Conservation (phyloP, 805 yeast species). For the Starmerella stellata region DNA sequence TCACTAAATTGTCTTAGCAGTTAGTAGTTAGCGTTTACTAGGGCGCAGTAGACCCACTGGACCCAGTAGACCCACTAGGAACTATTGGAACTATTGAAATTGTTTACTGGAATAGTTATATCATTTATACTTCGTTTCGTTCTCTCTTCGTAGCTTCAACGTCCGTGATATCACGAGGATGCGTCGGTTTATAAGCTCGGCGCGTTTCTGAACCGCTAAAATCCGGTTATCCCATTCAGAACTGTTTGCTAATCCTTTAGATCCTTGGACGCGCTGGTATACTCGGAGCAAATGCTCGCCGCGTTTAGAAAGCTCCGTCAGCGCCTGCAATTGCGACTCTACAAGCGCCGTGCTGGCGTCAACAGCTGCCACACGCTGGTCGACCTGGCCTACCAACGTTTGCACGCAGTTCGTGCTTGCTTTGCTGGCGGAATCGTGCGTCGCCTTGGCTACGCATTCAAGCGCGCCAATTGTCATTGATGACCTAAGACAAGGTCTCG, state of each 20-base stretch:
- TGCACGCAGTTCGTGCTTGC: constrained; percentile 2
- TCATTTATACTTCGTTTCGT: too few relatives aligned
- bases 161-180: constrained; percentile 44
- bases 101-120: too few relatives aligned
- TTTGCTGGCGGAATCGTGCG: constrained; percentile 7
- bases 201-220: constrained; percentile 20
- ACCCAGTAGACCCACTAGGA: too few relatives aligned
- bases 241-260: too few relatives aligned
- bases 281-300: neutral
- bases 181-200: constrained; percentile 56
- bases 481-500: too few relatives aligned
- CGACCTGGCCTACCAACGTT: constrained; percentile 16
- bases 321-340: constrained; percentile 6
- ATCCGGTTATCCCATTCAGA: constrained; percentile 1
- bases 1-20: too few relatives aligned
- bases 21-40: too few relatives aligned
- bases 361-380: constrained; percentile 16
- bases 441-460: constrained; percentile 6
- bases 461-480: constrained; percentile 3
- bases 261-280: neutral
- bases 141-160: neutral
- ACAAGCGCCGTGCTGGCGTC: constrained; percentile 13
- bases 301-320: constrained; percentile 5
- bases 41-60: too few relatives aligned
- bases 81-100: too few relatives aligned